Percentiles rank a stretch among this genome's conserved stretches.
phyloP scores from a whole-genome alignment of 2,329 filamentous ascomycete species.

The Penicillium capsulatum region DNA sequence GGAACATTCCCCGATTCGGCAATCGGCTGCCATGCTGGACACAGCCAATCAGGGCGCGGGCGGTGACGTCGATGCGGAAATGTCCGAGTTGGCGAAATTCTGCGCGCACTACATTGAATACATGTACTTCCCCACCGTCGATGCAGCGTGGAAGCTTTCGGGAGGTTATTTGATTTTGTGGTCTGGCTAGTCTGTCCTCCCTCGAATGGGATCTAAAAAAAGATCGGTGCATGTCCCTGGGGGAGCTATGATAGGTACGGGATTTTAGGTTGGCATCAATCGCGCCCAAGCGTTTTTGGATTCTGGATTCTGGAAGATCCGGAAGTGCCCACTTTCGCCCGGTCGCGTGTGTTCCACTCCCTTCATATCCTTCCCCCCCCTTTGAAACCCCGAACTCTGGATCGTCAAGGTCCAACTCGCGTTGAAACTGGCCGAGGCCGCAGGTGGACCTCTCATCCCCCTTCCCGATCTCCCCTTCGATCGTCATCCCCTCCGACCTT shows the following conservation, averaged over 20 bases:
- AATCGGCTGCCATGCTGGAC: conserved; percentile 5
- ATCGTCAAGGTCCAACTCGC: no score
- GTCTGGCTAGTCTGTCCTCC: not conserved
- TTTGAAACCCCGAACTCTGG: no score
- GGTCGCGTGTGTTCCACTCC: conserved; percentile 16
- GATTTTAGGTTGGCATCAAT: conserved; percentile 1
- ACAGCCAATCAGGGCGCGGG: not conserved
- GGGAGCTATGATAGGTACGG: conserved; percentile 1
- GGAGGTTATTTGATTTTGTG: not conserved
- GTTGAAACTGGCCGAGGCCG: conserved; percentile 1
- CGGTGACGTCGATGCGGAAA: conserved; percentile 1
- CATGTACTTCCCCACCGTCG: no score
- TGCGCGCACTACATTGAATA: no score
- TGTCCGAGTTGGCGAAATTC: not conserved
- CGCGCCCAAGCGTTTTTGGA: not conserved
- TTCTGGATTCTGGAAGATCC: conserved; percentile 2
- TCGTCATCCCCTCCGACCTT: conserved; percentile 26
- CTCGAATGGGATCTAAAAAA: not conserved
- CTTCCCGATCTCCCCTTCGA: conserved; percentile 14
- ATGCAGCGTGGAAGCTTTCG: no score
- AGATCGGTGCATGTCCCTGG: not conserved
- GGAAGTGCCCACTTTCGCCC: conserved; percentile 9
- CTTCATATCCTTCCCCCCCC: not conserved
- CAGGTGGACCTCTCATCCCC: conserved; percentile 10
- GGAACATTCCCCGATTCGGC: conserved; percentile 23